Percentiles rank a stretch among this genome's conserved stretches.
phyloP scores from a whole-genome alignment of 805 yeast genomes.

The Sugiyamaella floridensis region DNA sequence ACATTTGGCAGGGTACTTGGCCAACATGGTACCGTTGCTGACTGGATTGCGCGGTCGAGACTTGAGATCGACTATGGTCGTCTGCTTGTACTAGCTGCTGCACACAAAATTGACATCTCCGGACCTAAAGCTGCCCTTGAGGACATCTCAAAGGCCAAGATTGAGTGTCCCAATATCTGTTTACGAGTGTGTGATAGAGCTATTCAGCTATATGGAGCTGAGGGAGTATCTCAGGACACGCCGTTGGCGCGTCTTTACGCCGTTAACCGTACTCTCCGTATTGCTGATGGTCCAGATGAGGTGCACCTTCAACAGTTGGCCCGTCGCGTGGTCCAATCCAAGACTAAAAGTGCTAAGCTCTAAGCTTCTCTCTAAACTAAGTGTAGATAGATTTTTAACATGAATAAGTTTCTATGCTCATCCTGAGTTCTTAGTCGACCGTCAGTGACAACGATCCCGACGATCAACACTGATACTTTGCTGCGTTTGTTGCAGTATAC shows the following conservation, averaged over 20 bases:
- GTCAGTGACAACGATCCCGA: no score
- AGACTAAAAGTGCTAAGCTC: not conserved
- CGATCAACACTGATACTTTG: no score
- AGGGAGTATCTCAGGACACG: conserved; percentile 56
- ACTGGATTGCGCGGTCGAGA: conserved; percentile 45
- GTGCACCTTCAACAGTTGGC: conserved; percentile 55
- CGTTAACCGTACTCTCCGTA: conserved; percentile 46
- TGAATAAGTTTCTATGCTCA: not conserved
- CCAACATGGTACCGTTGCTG: conserved; percentile 44
- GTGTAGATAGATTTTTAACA: not conserved
- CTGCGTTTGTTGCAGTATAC: no score
- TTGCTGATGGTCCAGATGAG: conserved; percentile 68
- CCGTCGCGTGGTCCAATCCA: conserved; percentile 26
- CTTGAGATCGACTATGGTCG: conserved; percentile 50
- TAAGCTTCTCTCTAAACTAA: not conserved
- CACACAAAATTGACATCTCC: conserved; percentile 48
- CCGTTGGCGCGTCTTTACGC: conserved; percentile 50
- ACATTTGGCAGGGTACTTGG: conserved; percentile 48
- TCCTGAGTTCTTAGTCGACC: no score
- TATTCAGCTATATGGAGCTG: conserved; percentile 58
- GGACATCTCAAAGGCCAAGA: conserved; percentile 58
- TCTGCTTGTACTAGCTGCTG: conserved; percentile 51
- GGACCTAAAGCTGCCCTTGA: conserved; percentile 49
- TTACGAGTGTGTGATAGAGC: conserved; percentile 52
- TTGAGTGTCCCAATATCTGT: conserved; percentile 53